phyloP scores from a whole-genome alignment of 1,284 basidiomycete species.

The Ceratobasidium sp. region DNA sequence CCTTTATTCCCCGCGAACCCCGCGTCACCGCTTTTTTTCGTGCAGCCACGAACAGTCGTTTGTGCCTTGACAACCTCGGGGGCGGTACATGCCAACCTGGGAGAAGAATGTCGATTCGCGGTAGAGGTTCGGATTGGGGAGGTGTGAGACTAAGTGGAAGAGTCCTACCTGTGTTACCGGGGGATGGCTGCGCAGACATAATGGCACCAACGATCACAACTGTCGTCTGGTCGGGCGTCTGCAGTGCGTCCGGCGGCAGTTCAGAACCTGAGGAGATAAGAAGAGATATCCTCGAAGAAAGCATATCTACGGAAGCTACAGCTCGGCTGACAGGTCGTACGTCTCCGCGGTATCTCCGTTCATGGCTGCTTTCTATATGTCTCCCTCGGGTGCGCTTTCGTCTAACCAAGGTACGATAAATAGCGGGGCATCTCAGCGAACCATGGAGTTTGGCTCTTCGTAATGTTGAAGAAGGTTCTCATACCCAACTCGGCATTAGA shows the following conservation, averaged over 20 bases:
- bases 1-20: constrained; percentile 82
- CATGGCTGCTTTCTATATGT: constrained; percentile 87
- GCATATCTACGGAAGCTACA: constrained; percentile 77
- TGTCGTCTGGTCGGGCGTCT: constrained; percentile 80
- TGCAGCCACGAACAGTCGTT: constrained; percentile 88
- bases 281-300: neutral
- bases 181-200: constrained; percentile 69
- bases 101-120: constrained; percentile 65
- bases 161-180: constrained; percentile 66
- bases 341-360: constrained; percentile 65
- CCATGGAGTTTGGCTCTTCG: constrained; percentile 97
- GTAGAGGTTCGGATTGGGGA: constrained; percentile 51
- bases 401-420: constrained; percentile 88
- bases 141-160: constrained; percentile 64
- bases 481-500: constrained; percentile 67
- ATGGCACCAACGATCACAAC: constrained; percentile 77
- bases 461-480: constrained; percentile 91
- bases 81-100: constrained; percentile 80
- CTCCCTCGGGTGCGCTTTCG: constrained; percentile 73
- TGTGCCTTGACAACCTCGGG: constrained; percentile 86
- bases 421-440: constrained; percentile 96
- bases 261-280: constrained; percentile 68
- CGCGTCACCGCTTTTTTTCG: constrained; percentile 89
- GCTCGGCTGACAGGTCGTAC: constrained; percentile 91
- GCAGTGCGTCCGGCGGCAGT: constrained; percentile 86